Evolutionary conservation across 441 rosid genomes (phyloP).

Genomic region (Gossypium gossypioides): DNA sequence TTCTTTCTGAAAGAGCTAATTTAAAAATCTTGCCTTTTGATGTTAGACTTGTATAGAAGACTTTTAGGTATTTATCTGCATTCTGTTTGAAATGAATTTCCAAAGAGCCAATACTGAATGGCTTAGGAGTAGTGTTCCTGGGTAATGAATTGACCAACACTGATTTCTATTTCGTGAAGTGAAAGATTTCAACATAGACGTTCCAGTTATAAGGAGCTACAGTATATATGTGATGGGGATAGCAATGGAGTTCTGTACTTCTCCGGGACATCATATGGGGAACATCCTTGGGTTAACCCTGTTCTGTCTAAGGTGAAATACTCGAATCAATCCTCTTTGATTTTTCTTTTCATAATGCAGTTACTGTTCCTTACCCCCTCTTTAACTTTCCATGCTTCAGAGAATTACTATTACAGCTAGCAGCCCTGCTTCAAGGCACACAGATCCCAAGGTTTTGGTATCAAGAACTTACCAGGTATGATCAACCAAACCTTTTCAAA

Average conservation of each 20-base stretch:
- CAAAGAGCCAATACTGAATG: not conserved
- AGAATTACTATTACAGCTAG: constrained; percentile 64
- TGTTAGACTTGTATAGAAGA: not conserved
- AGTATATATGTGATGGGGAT: constrained; percentile 92
- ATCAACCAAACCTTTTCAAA: not conserved
- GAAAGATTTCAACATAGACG: constrained; percentile 67
- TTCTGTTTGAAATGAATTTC: not conserved
- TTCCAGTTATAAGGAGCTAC: constrained; percentile 92
- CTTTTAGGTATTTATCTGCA: not conserved
- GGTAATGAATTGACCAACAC: constrained; percentile 7
- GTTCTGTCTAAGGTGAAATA: constrained; percentile 66
- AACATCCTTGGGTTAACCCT: constrained; percentile 98
- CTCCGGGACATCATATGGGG: constrained; percentile 82
- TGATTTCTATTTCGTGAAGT: constrained; percentile 21
- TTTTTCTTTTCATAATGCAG: not conserved
- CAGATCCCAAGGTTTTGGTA: constrained; percentile 80
- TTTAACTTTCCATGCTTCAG: constrained; percentile 33
- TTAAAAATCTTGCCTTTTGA: not conserved
- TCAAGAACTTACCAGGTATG: constrained; percentile 81
- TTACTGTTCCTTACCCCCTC: constrained; percentile 9
- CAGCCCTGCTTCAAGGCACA: constrained; percentile 78
- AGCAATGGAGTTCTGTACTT: constrained; percentile 86
- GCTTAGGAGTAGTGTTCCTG: not conserved
- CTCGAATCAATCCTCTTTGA: not conserved
- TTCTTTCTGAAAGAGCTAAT: not conserved